Evolutionary conservation across 2,329 filamentous ascomycete genomes (phyloP).

Genomic region (Lecanosticta acicola): DNA sequence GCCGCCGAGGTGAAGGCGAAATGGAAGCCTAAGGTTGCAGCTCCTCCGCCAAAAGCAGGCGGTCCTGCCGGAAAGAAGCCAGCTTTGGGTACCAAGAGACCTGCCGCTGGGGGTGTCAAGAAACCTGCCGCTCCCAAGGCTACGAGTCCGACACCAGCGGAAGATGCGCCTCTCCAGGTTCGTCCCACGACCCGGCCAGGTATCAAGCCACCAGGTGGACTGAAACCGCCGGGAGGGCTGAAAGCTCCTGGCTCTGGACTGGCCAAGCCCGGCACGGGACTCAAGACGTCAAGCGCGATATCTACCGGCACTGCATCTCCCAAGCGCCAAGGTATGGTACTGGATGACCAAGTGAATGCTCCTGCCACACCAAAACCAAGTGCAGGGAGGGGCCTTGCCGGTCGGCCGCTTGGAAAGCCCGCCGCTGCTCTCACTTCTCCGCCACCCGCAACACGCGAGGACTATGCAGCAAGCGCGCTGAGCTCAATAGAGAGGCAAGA

Average conservation of each 20-base stretch:
- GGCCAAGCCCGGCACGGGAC: slow-evolving; percentile 37
- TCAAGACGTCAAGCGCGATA: slow-evolving; percentile 30
- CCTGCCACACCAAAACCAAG: slow-evolving; percentile 37
- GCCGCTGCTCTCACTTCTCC: slow-evolving; percentile 40
- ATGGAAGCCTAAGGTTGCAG: slow-evolving; percentile 77
- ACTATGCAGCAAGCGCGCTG: slow-evolving; percentile 54
- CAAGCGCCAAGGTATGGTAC: slow-evolving; percentile 26
- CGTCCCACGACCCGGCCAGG: slow-evolving; percentile 52
- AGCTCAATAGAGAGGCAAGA: slow-evolving; percentile 83
- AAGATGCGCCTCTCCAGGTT: slow-evolving; percentile 52
- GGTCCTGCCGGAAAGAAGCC: slow-evolving; percentile 52
- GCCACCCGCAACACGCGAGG: slow-evolving; percentile 53
- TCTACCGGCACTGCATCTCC: slow-evolving; percentile 23
- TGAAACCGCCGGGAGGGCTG: slow-evolving; percentile 29
- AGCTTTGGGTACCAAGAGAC: slow-evolving; percentile 44
- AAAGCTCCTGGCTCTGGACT: slow-evolving; percentile 36
- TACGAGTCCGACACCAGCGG: slow-evolving; percentile 38
- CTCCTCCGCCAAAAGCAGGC: slow-evolving; percentile 52
- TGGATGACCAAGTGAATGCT: slow-evolving; percentile 25
- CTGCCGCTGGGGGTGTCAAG: slow-evolving; percentile 37
- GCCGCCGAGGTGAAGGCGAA: slow-evolving; percentile 79
- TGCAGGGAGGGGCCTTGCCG: slow-evolving; percentile 67
- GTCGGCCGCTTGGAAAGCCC: slow-evolving; percentile 77
- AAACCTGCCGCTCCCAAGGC: slow-evolving; percentile 41
- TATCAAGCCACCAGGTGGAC: slow-evolving; percentile 34